Percentiles rank a stretch among this genome's conserved stretches.
These are phyloP conservation scores for Alopecurus myosuroides DNA, from an alignment of 176 grass and related monocot genomes.

Conservation along the genomic window DNA sequence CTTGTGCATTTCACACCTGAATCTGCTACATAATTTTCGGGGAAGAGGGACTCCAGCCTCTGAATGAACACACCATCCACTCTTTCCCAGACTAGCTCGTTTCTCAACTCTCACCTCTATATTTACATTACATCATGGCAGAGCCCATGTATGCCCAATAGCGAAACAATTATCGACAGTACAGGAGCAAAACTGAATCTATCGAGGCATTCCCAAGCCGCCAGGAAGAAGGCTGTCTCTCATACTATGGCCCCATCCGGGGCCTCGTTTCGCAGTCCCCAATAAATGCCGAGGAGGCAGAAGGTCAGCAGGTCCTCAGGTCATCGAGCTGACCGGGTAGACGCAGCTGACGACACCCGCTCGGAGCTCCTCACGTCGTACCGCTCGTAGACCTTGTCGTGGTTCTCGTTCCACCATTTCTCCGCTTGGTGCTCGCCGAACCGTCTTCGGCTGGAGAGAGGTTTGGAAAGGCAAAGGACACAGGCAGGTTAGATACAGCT, in stretches of 20 bases:
- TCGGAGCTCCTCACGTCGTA: slow-evolving; percentile 83
- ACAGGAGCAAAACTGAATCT: slow-evolving; percentile 14
- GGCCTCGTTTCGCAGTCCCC: neutral
- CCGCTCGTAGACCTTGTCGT: slow-evolving; percentile 80
- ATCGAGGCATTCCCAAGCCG: neutral
- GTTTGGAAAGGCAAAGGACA: neutral
- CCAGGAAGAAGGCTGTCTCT: neutral
- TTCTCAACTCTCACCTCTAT: slow-evolving; percentile 23
- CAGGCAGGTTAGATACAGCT: neutral
- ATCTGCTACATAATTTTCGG: neutral
- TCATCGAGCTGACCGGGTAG: slow-evolving; percentile 57
- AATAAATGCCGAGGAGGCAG: neutral
- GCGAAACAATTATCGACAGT: slow-evolving; percentile 16
- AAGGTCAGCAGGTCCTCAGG: slow-evolving; percentile 8
- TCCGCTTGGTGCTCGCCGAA: slow-evolving; percentile 96
- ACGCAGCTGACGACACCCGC: slow-evolving; percentile 68
- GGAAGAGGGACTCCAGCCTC: neutral
- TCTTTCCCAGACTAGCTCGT: neutral
- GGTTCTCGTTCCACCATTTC: slow-evolving; percentile 96
- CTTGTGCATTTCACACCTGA: neutral
- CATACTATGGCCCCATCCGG: neutral
- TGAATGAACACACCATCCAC: neutral
- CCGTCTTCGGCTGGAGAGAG: slow-evolving; percentile 52
- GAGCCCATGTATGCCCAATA: neutral
- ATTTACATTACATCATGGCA: slow-evolving; percentile 31